Percentiles rank a stretch among this genome's conserved stretches.
Evolutionary conservation across 2,329 filamentous ascomycete species (phyloP).

Genomic region (Aspergillus latus): DNA sequence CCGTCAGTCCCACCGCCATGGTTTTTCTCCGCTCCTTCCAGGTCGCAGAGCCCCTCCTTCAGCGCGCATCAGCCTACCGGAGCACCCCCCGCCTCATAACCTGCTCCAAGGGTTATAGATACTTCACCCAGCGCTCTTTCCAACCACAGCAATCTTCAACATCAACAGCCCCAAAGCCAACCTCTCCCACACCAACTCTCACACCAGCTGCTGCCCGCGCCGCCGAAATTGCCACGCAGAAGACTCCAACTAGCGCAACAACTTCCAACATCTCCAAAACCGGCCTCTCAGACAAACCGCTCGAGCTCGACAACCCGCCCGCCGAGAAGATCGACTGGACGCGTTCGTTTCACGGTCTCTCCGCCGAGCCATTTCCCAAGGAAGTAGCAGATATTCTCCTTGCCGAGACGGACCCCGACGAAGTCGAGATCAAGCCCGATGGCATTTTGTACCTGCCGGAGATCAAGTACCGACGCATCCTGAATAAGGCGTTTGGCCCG

Average conservation of each 20-base stretch:
- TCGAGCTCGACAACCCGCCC: conserved; percentile 28
- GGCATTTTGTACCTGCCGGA: conserved; percentile 95
- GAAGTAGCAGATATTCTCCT: conserved; percentile 70
- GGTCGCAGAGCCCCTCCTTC: conserved; percentile 22
- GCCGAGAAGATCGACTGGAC: conserved; percentile 71
- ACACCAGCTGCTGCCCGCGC: conserved; percentile 21
- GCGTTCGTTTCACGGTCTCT: conserved; percentile 77
- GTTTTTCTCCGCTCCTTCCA: conserved; percentile 24
- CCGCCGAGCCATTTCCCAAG: conserved; percentile 66
- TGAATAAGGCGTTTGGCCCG: conserved; percentile 89
- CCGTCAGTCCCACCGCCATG: conserved; percentile 17
- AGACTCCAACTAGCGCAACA: conserved; percentile 29
- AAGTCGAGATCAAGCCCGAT: conserved; percentile 97
- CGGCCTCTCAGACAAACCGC: conserved; percentile 38
- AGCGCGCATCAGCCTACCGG: conserved; percentile 4
- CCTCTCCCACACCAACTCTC: conserved; percentile 20
- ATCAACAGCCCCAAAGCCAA: conserved; percentile 11
- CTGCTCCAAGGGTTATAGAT: conserved; percentile 10
- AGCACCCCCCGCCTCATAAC: conserved; percentile 1
- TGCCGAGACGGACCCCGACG: conserved; percentile 64
- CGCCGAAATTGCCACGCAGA: conserved; percentile 19
- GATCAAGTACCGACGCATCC: conserved; percentile 91
- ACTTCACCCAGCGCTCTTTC: neutral
- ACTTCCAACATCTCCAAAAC: conserved; percentile 41
- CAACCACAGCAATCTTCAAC: neutral